Evolutionary conservation across 2,329 filamentous ascomycete species (phyloP).

Genomic region (Rhytidhysteron rufulum): DNA sequence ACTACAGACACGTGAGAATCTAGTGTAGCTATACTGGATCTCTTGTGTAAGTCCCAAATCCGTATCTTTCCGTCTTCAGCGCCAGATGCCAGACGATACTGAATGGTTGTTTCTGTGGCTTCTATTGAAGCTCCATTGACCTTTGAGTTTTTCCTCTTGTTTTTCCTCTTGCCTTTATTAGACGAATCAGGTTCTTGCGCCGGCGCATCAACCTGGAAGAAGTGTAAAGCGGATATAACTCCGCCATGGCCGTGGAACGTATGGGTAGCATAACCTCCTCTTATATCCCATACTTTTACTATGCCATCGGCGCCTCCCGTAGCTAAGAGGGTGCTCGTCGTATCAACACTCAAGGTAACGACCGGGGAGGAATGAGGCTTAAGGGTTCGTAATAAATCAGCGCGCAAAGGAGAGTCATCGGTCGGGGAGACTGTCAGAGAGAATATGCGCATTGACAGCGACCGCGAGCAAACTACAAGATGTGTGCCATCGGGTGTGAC

Average conservation of each 20-base stretch:
- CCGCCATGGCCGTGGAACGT: slow-evolving; percentile 92
- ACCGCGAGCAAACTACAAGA: slow-evolving; percentile 86
- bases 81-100: slow-evolving; percentile 82
- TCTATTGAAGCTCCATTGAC: slow-evolving; percentile 18
- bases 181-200: slow-evolving; percentile 24
- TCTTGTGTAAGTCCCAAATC: slow-evolving; percentile 87
- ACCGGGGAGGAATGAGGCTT: slow-evolving; percentile 91
- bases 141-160: slow-evolving; percentile 22
- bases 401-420: slow-evolving; percentile 54
- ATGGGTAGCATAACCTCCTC: slow-evolving; percentile 85
- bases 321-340: slow-evolving; percentile 82
- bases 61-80: slow-evolving; percentile 91
- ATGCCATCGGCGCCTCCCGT: slow-evolving; percentile 91
- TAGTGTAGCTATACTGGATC: slow-evolving; percentile 69
- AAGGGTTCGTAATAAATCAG: slow-evolving; percentile 70
- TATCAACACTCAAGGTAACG: slow-evolving; percentile 78
- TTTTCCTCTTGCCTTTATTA: slow-evolving; percentile 42
- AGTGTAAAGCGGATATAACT: slow-evolving; percentile 83
- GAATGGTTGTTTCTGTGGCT: slow-evolving; percentile 46
- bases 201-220: slow-evolving; percentile 69
- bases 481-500: slow-evolving; percentile 87
- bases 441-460: slow-evolving; percentile 93
- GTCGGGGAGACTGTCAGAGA: slow-evolving; percentile 59
- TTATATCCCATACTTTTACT: slow-evolving; percentile 96
- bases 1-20: slow-evolving; percentile 96